These are phyloP conservation scores for Ceratobasidium sp. DNA, from an alignment of 1,284 basidiomycete species.

Conservation along the genomic window DNA sequence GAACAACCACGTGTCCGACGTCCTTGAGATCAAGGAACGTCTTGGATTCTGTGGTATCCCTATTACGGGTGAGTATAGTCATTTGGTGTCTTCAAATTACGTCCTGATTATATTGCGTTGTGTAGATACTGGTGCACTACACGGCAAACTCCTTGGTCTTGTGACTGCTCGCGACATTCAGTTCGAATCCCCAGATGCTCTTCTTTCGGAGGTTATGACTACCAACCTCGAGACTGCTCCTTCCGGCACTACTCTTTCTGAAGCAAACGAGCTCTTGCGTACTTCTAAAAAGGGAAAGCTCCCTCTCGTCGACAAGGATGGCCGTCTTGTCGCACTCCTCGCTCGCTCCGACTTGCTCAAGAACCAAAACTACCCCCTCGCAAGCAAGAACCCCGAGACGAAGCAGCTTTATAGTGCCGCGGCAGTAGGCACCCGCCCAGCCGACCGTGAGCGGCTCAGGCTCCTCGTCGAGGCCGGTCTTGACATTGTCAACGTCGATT, in stretches of 20 bases:
- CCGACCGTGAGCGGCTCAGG: constrained; percentile 87
- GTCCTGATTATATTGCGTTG: constrained; percentile 6
- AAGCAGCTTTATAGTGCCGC: constrained; percentile 99
- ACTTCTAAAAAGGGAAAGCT: constrained; percentile 99
- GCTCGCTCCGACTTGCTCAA: constrained; percentile 98
- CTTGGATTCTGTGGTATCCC: constrained; percentile 98
- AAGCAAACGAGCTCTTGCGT: constrained; percentile 96
- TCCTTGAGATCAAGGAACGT: constrained; percentile 91
- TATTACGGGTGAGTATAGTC: constrained; percentile 83
- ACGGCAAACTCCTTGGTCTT: constrained; percentile 95
- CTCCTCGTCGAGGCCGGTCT: constrained; percentile 94
- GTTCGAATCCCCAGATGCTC: constrained; percentile 80
- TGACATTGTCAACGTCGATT: constrained; percentile 96
- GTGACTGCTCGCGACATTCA: constrained; percentile 98
- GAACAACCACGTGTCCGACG: constrained; percentile 85
- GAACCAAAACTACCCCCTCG: constrained; percentile 97
- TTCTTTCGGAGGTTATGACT: constrained; percentile 94
- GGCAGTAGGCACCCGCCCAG: constrained; percentile 94
- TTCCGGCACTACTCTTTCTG: constrained; percentile 87
- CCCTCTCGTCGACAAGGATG: constrained; percentile 84
- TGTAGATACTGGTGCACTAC: constrained; percentile 86
- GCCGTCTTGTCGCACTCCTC: constrained; percentile 86
- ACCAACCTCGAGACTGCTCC: constrained; percentile 83
- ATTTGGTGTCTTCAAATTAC: constrained; percentile 12
- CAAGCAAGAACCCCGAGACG: constrained; percentile 90